phyloP scores from a whole-genome alignment of 164 flowering plant genomes.

The Aristolochia californica region DNA sequence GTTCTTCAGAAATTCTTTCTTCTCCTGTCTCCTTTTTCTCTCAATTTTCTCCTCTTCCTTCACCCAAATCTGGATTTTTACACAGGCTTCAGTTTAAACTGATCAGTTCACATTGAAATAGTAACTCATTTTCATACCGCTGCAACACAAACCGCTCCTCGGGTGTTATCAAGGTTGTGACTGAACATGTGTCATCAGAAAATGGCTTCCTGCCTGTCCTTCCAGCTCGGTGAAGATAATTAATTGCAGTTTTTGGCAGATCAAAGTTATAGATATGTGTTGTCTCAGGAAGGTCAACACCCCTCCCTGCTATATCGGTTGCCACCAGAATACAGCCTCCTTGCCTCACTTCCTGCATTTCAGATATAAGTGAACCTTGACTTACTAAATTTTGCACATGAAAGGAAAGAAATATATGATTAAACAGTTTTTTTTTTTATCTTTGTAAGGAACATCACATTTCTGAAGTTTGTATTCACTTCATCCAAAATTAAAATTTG shows the following conservation, averaged over 20 bases:
- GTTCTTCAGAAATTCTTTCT: too few species aligned
- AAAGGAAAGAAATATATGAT: too few species aligned
- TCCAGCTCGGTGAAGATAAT: constrained; percentile 95
- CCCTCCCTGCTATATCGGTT: constrained; percentile 91
- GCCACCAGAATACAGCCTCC: constrained; percentile 65
- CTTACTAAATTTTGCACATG: too few species aligned
- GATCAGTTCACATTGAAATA: constrained; percentile 67
- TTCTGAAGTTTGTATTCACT: too few species aligned
- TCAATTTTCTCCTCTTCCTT: too few species aligned
- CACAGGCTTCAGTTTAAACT: constrained; percentile 6
- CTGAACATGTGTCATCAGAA: constrained; percentile 54
- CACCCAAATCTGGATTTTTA: too few species aligned
- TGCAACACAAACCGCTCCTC: constrained; percentile 76
- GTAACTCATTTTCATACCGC: constrained; percentile 72
- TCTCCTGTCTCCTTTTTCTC: too few species aligned
- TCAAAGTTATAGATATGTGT: constrained; percentile 92
- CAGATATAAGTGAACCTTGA: not conserved
- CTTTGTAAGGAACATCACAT: too few species aligned
- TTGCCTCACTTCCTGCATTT: constrained; percentile 61
- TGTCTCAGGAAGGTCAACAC: constrained; percentile 86
- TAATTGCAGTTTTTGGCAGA: constrained; percentile 68
- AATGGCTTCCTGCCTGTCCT: constrained; percentile 86
- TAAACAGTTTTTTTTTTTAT: too few species aligned
- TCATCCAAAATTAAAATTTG: too few species aligned
- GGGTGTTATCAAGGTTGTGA: constrained; percentile 52